phyloP scores from a whole-genome alignment of 2,329 filamentous ascomycete genomes.

The Cladosporium sp. region DNA sequence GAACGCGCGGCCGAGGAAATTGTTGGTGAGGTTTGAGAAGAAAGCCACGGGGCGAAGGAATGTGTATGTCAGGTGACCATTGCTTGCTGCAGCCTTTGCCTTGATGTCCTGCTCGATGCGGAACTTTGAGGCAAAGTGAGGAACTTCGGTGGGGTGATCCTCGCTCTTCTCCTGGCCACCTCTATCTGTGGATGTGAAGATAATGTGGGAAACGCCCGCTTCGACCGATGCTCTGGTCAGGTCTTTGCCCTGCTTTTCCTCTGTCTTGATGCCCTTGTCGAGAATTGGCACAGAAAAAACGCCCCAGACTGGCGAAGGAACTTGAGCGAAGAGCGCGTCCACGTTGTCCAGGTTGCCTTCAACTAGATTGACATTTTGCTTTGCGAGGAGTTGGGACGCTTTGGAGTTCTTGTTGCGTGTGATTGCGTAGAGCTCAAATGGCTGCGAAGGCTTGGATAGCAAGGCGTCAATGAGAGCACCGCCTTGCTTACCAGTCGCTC shows the following conservation, averaged over 20 bases:
- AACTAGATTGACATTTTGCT: constrained; percentile 50
- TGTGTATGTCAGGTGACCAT: constrained; percentile 54
- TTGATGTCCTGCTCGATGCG: constrained; percentile 54
- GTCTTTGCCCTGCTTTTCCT: constrained; percentile 54
- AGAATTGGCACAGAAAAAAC: constrained; percentile 25
- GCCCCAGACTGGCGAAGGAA: constrained; percentile 24
- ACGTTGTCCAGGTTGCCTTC: constrained; percentile 55
- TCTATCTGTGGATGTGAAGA: constrained; percentile 51
- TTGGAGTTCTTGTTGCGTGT: constrained; percentile 55
- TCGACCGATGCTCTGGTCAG: constrained; percentile 52
- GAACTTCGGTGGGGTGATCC: constrained; percentile 52
- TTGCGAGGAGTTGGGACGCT: constrained; percentile 36
- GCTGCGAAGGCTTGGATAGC: constrained; percentile 29
- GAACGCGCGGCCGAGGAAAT: constrained; percentile 48
- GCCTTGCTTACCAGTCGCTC: constrained; percentile 46
- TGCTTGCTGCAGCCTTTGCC: constrained; percentile 17
- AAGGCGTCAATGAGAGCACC: constrained; percentile 42
- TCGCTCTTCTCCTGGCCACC: constrained; percentile 52
- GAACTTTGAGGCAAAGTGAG: constrained; percentile 60
- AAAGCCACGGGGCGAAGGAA: constrained; percentile 61
- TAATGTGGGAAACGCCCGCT: constrained; percentile 55
- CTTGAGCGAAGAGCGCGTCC: constrained; percentile 44
- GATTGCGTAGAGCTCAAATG: constrained; percentile 52
- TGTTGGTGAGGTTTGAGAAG: constrained; percentile 54
- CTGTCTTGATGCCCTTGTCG: constrained; percentile 20